These are phyloP conservation scores for Yarrowia sp. DNA, from an alignment of 805 yeast genomes.

Conservation along the genomic window DNA sequence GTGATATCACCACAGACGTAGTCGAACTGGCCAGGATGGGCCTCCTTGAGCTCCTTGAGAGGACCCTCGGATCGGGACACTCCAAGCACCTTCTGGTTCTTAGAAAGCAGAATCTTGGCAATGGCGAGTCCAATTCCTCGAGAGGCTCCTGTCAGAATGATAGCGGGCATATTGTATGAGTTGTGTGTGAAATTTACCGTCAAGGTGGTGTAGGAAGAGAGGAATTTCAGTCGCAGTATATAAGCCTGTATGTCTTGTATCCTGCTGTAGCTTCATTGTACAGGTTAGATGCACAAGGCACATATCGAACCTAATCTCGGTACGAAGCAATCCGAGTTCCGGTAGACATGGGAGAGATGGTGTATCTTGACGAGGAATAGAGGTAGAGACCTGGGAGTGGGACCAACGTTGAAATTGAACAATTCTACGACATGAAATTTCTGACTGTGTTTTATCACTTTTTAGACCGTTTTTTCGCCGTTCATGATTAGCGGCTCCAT, in stretches of 20 bases:
- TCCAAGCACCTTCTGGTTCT: slow-evolving; percentile 53
- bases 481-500: too few species aligned
- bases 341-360: too few species aligned
- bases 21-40: slow-evolving; percentile 36
- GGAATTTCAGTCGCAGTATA: neutral
- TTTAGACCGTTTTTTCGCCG: too few species aligned
- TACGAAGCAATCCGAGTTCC: neutral
- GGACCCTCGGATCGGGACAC: slow-evolving; percentile 63
- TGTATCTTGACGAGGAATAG: neutral
- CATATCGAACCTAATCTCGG: neutral
- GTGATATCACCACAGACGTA: slow-evolving; percentile 54
- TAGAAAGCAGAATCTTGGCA: slow-evolving; percentile 49
- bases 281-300: neutral
- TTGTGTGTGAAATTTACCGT: neutral
- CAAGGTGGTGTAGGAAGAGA: neutral
- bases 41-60: slow-evolving; percentile 43
- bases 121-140: slow-evolving; percentile 79
- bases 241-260: neutral
- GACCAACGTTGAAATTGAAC: too few species aligned
- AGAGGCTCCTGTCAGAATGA: slow-evolving; percentile 41
- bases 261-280: too few species aligned
- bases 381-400: neutral
- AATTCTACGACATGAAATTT: too few species aligned
- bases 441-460: too few species aligned
- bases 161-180: slow-evolving; percentile 28